Percentiles rank a stretch among this genome's conserved stretches.
These are phyloP conservation scores for Tuber borchii DNA, from an alignment of 495 filamentous ascomycete species.

Conservation along the genomic window DNA sequence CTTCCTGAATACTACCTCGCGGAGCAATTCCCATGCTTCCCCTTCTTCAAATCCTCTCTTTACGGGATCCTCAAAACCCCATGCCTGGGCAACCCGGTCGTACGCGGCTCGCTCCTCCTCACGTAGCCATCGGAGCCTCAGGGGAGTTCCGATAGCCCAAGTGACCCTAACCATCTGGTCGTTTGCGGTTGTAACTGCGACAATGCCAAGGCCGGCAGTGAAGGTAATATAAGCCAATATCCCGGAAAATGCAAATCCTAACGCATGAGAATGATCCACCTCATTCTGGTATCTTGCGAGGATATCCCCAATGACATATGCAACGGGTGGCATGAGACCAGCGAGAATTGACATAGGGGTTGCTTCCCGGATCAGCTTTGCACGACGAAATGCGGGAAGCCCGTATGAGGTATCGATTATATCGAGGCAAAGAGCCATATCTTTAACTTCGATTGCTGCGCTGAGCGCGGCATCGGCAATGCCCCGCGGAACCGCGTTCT, in stretches of 20 bases:
- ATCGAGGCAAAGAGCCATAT: slow-evolving; percentile 67
- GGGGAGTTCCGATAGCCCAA: slow-evolving; percentile 72
- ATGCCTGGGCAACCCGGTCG: slow-evolving; percentile 75
- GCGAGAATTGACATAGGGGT: slow-evolving; percentile 29
- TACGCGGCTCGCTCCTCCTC: slow-evolving; percentile 89
- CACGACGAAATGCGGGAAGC: slow-evolving; percentile 62
- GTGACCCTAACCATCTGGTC: slow-evolving; percentile 91
- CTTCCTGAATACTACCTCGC: slow-evolving; percentile 68
- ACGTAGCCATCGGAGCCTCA: slow-evolving; percentile 77
- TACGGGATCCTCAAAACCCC: slow-evolving; percentile 78
- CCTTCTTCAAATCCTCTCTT: slow-evolving; percentile 85
- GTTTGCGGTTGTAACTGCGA: slow-evolving; percentile 77
- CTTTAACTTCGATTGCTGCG: slow-evolving; percentile 66
- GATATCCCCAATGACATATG: slow-evolving; percentile 60
- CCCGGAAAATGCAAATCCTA: slow-evolving; percentile 71
- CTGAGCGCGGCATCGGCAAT: slow-evolving; percentile 65
- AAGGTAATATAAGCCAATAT: slow-evolving; percentile 73
- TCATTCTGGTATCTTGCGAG: slow-evolving; percentile 58
- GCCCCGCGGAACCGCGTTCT: slow-evolving; percentile 61
- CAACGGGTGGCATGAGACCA: slow-evolving; percentile 59
- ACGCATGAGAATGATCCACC: slow-evolving; percentile 63
- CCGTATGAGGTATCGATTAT: slow-evolving; percentile 75
- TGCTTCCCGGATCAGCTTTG: slow-evolving; percentile 52
- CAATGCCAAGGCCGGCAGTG: slow-evolving; percentile 69
- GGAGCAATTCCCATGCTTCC: slow-evolving; percentile 74